Evolutionary conservation across 139 green algal genomes (phyloP).

Genomic region (Helicosporidium sp.): DNA sequence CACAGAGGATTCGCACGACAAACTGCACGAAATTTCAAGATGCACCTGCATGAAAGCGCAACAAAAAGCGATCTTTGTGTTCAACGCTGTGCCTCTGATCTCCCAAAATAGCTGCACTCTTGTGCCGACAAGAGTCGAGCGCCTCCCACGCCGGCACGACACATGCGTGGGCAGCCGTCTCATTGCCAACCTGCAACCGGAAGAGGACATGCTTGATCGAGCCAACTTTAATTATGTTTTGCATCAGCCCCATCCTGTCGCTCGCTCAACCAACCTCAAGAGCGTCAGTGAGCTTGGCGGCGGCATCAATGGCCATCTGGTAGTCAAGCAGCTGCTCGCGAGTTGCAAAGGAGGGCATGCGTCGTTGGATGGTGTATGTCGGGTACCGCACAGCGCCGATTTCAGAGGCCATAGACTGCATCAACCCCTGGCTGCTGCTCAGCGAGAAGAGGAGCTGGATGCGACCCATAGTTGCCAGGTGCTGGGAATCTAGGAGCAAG

Average conservation of each 20-base stretch:
- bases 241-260: background rate
- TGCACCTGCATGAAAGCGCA: too few relatives aligned
- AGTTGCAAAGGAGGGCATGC: slow-evolving; percentile 17
- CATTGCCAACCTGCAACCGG: slow-evolving; percentile 1
- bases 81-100: too few relatives aligned
- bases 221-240: background rate
- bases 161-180: background rate
- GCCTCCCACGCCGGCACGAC: background rate
- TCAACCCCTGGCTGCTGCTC: slow-evolving; percentile 39
- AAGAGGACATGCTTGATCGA: background rate
- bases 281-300: slow-evolving; percentile 23
- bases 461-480: slow-evolving; percentile 2
- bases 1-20: too few relatives aligned
- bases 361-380: slow-evolving; percentile 23
- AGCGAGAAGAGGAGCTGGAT: slow-evolving; percentile 64
- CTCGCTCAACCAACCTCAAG: slow-evolving; percentile 24
- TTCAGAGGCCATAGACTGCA: slow-evolving; percentile 42
- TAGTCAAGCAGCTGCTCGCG: slow-evolving; percentile 45
- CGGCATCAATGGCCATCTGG: slow-evolving; percentile 38
- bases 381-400: slow-evolving; percentile 45
- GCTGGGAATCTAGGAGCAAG: background rate
- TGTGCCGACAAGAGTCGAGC: background rate
- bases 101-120: too few relatives aligned
- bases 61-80: too few relatives aligned
- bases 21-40: too few relatives aligned